phyloP scores from a whole-genome alignment of 139 green algal genomes.

The Chloropicon primus region DNA sequence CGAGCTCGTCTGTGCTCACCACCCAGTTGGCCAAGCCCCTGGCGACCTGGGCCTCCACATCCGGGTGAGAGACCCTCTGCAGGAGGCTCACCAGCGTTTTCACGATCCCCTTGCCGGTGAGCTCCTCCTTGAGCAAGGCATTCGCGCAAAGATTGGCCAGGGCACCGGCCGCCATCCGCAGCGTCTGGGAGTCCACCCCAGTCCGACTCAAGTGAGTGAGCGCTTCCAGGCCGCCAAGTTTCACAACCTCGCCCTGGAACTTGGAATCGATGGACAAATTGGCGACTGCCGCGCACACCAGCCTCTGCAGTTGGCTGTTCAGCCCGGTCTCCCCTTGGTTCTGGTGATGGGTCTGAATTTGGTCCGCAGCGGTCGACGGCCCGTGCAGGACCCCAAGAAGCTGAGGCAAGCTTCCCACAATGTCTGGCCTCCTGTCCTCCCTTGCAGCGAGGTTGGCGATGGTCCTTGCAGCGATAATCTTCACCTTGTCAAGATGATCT shows the following conservation, averaged over 20 bases:
- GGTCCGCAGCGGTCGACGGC: no score
- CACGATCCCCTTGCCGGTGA: neutral
- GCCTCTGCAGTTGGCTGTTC: neutral
- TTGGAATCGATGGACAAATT: neutral
- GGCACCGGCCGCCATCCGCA: slow-evolving; percentile 12
- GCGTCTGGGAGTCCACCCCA: slow-evolving; percentile 9
- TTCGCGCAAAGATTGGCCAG: slow-evolving; percentile 18
- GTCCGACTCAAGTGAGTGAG: neutral
- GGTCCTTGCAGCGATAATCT: neutral
- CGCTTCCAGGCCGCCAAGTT: neutral
- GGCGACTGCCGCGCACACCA: neutral
- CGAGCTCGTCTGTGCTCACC: neutral
- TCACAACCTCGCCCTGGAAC: neutral
- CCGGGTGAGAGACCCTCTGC: neutral
- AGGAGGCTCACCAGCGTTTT: slow-evolving; percentile 1
- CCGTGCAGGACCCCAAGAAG: neutral
- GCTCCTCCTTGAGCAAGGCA: neutral
- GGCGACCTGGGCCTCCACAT: neutral
- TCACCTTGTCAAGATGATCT: neutral
- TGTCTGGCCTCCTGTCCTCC: neutral
- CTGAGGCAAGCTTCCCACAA: neutral
- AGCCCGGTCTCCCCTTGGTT: neutral
- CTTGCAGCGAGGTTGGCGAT: neutral
- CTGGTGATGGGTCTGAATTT: neutral
- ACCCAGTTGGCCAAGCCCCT: neutral